Evolutionary conservation across 2,329 filamentous ascomycete genomes (phyloP).

Genomic region (Colletotrichum sp.): DNA sequence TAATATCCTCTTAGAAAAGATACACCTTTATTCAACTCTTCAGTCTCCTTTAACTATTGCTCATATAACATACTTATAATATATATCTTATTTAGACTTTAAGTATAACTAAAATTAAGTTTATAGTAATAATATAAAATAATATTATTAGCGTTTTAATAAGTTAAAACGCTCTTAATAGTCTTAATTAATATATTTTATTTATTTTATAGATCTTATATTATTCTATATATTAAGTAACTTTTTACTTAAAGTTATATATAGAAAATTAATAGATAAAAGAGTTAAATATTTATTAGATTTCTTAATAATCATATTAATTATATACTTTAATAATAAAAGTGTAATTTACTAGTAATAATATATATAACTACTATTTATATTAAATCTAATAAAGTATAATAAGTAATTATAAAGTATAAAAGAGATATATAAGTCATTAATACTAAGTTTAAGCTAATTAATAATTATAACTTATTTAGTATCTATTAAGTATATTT

Average conservation of each 20-base stretch:
- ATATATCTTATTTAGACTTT: too few species aligned
- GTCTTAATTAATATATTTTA: too few species aligned
- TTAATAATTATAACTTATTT: not conserved
- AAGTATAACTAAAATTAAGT: too few species aligned
- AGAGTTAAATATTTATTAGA: not conserved
- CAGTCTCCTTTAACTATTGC: too few species aligned
- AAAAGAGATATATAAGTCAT: not conserved
- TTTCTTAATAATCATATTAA: not conserved
- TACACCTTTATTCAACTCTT: too few species aligned
- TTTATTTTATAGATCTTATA: too few species aligned
- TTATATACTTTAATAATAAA: not conserved
- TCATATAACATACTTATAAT: too few species aligned
- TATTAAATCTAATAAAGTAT: too few species aligned
- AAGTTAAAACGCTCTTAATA: fast-evolving
- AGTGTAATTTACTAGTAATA: fast-evolving
- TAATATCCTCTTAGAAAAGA: too few species aligned
- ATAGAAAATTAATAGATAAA: not conserved
- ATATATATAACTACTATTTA: not conserved
- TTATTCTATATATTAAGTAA: too few species aligned
- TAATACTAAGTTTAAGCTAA: fast-evolving
- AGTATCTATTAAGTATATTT: not conserved
- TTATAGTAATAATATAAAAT: too few species aligned
- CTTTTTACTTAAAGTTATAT: not conserved
- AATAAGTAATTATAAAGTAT: not conserved
- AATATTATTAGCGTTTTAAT: too few species aligned